phyloP scores from a whole-genome alignment of 805 yeast genomes.

The Saturnispora hagleri region DNA sequence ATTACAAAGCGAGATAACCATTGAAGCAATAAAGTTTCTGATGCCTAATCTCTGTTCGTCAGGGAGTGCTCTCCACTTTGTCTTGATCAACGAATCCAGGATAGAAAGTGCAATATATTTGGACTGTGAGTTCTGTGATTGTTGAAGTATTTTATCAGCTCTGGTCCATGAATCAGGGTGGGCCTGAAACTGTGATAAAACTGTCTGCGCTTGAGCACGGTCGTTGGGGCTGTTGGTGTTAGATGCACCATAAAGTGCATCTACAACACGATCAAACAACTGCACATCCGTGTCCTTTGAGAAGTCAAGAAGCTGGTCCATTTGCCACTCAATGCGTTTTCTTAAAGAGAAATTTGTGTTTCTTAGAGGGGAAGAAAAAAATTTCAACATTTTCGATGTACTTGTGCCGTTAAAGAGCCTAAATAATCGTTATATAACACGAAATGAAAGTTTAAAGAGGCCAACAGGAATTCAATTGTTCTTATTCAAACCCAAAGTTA shows the following conservation, averaged over 20 bases:
- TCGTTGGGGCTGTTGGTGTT: constrained; percentile 37
- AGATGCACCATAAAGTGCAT: constrained; percentile 66
- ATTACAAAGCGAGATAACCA: constrained; percentile 87
- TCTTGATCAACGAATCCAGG: constrained; percentile 79
- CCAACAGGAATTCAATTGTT: neutral
- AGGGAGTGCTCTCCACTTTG: constrained; percentile 91
- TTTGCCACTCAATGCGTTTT: constrained; percentile 21
- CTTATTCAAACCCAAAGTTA: neutral
- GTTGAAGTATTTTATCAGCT: constrained; percentile 81
- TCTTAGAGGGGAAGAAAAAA: neutral
- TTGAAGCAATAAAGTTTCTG: constrained; percentile 84
- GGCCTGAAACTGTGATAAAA: constrained; percentile 77
- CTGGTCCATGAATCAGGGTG: constrained; percentile 94
- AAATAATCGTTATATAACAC: neutral
- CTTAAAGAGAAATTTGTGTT: neutral
- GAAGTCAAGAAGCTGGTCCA: constrained; percentile 88
- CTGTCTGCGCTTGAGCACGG: constrained; percentile 61
- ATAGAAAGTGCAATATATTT: constrained; percentile 89
- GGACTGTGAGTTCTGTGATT: constrained; percentile 71
- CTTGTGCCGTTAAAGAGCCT: neutral
- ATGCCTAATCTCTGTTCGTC: constrained; percentile 85
- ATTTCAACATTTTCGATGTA: neutral
- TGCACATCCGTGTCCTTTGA: constrained; percentile 72
- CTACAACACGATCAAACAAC: constrained; percentile 76
- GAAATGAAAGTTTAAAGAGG: neutral